A percentile compares a stretch with the other conserved stretches of the same genome.
Conservation (phyloP, 2,329 filamentous ascomycete genomes). For the Phyllosticta citriasiana region DNA sequence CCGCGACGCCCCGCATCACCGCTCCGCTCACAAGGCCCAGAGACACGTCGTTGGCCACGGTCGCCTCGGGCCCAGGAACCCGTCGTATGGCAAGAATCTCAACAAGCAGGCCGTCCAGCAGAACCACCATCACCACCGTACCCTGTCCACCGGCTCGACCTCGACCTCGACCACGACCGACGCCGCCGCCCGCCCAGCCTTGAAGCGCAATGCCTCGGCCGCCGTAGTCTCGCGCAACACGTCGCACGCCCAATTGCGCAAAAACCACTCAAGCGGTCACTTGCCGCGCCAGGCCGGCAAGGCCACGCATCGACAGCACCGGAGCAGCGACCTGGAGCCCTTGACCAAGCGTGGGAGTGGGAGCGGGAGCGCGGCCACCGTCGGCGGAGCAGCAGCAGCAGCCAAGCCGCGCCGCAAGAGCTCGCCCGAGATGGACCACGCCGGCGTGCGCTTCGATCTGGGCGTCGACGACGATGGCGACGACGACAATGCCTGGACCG, state of each 20-base stretch:
- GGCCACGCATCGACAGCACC: slow-evolving; percentile 26
- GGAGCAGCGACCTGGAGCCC: slow-evolving; percentile 12
- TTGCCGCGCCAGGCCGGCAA: slow-evolving; percentile 32
- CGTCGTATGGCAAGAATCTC: slow-evolving; percentile 32
- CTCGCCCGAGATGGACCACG: slow-evolving; percentile 25
- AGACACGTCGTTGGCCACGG: slow-evolving; percentile 31
- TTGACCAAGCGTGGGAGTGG: slow-evolving; percentile 16
- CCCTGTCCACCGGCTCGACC: slow-evolving; percentile 24
- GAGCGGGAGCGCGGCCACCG: slow-evolving; percentile 11
- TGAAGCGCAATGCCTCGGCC: slow-evolving; percentile 35
- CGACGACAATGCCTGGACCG: slow-evolving; percentile 30
- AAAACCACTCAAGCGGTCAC: slow-evolving; percentile 37
- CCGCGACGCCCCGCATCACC: slow-evolving; percentile 15
- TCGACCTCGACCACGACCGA: slow-evolving; percentile 18
- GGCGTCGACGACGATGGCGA: slow-evolving; percentile 22
- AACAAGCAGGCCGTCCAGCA: slow-evolving; percentile 29
- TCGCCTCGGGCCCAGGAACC: slow-evolving; percentile 29
- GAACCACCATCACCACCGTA: slow-evolving; percentile 27
- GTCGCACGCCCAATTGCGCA: slow-evolving; percentile 26
- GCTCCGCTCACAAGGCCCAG: slow-evolving; percentile 20
- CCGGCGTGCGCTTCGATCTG: slow-evolving; percentile 33
- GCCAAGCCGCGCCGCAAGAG: slow-evolving; percentile 21
- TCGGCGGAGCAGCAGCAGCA: slow-evolving; percentile 11
- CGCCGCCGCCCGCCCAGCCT: slow-evolving; percentile 29
- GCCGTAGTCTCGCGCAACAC: slow-evolving; percentile 28